A percentile compares a stretch with the other conserved stretches of the same genome.
Evolutionary conservation across 2,329 filamentous ascomycete genomes (phyloP).

Genomic region (Lojkania enalia): DNA sequence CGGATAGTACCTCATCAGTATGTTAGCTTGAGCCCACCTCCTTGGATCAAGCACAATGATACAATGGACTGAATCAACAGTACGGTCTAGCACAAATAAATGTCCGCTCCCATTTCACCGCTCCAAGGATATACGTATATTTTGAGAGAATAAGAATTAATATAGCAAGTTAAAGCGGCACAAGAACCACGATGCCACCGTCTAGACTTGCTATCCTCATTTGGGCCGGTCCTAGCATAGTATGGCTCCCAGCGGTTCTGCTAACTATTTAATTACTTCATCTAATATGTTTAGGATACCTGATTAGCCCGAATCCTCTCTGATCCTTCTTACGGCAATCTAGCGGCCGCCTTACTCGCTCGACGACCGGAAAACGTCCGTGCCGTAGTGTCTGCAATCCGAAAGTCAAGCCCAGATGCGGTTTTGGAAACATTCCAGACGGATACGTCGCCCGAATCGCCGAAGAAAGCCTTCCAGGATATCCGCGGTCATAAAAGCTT

Average conservation of each 20-base stretch:
- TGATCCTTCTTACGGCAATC: slow-evolving; percentile 55
- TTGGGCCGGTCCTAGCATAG: slow-evolving; percentile 38
- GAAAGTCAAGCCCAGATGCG: slow-evolving; percentile 47
- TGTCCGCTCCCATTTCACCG: no score
- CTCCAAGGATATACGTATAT: no score
- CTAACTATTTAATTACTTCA: neutral
- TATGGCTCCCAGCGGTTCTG: slow-evolving; percentile 9
- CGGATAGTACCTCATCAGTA: no score
- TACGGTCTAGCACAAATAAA: no score
- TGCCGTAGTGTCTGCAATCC: slow-evolving; percentile 48
- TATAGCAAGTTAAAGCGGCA: no score
- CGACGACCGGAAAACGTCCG: slow-evolving; percentile 52
- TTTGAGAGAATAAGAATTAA: no score
- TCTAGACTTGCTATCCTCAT: slow-evolving; percentile 39
- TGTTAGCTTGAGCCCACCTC: no score
- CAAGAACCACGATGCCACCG: slow-evolving; percentile 21
- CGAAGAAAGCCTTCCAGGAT: slow-evolving; percentile 54
- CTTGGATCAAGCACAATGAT: no score
- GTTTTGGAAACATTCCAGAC: slow-evolving; percentile 57
- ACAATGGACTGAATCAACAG: no score
- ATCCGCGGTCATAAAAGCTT: slow-evolving; percentile 56
- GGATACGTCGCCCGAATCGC: slow-evolving; percentile 53
- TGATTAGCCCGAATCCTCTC: slow-evolving; percentile 62
- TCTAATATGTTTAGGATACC: slow-evolving; percentile 46
- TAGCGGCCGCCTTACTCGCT: slow-evolving; percentile 59